Conservation (phyloP, 345 rosid genomes). For the Eucalyptus lansdowneana region DNA sequence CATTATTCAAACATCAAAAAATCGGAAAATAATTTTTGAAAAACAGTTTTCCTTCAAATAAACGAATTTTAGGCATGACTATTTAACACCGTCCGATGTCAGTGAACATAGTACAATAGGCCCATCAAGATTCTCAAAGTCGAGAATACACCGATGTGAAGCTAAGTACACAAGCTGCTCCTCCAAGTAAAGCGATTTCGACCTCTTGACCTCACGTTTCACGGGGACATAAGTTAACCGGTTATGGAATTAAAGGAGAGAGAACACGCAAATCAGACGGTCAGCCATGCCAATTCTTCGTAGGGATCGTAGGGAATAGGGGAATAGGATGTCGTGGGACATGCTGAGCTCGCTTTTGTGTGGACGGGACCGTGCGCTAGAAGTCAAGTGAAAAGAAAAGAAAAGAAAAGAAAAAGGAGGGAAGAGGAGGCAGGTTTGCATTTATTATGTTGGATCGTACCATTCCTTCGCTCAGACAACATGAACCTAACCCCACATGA, state of each 20-base stretch:
- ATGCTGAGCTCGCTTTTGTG: neutral
- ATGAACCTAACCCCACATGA: neutral
- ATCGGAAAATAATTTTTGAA: accelerated
- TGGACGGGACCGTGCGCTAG: neutral
- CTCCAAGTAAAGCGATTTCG: neutral
- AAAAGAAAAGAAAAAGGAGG: neutral
- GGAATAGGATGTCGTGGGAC: neutral
- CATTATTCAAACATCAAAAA: neutral
- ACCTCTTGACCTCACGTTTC: neutral
- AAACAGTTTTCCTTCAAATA: neutral
- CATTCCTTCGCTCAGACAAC: neutral
- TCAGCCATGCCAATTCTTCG: neutral
- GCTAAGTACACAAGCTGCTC: neutral
- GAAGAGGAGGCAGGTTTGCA: neutral
- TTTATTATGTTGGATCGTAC: neutral
- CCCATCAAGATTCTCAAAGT: neutral
- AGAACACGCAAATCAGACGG: neutral
- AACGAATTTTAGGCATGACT: neutral
- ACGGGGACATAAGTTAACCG: neutral
- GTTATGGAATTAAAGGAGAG: neutral
- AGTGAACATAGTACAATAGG: neutral
- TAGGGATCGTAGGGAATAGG: neutral
- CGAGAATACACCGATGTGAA: neutral
- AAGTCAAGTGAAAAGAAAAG: neutral
- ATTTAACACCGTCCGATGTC: neutral